Percentiles rank a stretch among this genome's conserved stretches.
phyloP scores from a whole-genome alignment of 495 filamentous ascomycete species.

The Platismatia glauca region DNA sequence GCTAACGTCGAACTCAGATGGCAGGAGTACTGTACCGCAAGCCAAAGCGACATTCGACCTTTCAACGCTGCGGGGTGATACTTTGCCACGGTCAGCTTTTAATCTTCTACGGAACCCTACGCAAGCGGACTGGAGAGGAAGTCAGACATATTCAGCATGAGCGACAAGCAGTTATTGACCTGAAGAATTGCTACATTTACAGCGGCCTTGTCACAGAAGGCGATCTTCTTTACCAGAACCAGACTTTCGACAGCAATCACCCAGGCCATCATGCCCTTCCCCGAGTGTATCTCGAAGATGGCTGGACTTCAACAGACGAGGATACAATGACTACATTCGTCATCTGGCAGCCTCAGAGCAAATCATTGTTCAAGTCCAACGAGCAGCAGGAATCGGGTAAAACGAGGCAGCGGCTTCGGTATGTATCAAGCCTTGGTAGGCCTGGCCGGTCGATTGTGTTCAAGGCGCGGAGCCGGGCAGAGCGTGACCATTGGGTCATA shows the following conservation, averaged over 20 bases:
- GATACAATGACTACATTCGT: slow-evolving; percentile 67
- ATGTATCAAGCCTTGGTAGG: slow-evolving; percentile 50
- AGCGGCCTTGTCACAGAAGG: slow-evolving; percentile 57
- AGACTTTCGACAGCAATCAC: slow-evolving; percentile 59
- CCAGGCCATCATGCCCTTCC: slow-evolving; percentile 58
- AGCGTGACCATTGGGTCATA: slow-evolving; percentile 70
- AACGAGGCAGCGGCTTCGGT: slow-evolving; percentile 36
- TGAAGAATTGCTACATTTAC: slow-evolving; percentile 66
- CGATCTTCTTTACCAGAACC: slow-evolving; percentile 60
- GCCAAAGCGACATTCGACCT: slow-evolving; percentile 54
- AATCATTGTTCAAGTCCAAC: slow-evolving; percentile 48
- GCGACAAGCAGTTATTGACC: slow-evolving; percentile 48
- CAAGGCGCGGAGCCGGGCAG: slow-evolving; percentile 58
- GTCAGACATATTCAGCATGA: slow-evolving; percentile 57
- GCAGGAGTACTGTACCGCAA: slow-evolving; percentile 60
- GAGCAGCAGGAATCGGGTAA: slow-evolving; percentile 38
- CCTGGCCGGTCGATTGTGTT: slow-evolving; percentile 63
- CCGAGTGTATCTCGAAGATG: slow-evolving; percentile 54
- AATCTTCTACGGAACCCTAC: slow-evolving; percentile 53
- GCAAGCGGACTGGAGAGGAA: slow-evolving; percentile 47
- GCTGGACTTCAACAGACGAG: slow-evolving; percentile 59
- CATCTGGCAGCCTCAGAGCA: slow-evolving; percentile 57
- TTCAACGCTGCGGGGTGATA: slow-evolving; percentile 54
- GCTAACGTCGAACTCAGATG: slow-evolving; percentile 34
- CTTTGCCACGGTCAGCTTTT: slow-evolving; percentile 55